A percentile compares a stretch with the other conserved stretches of the same genome.
phyloP scores from a whole-genome alignment of 2,329 filamentous ascomycete species.

The Monosporascus sp. region DNA sequence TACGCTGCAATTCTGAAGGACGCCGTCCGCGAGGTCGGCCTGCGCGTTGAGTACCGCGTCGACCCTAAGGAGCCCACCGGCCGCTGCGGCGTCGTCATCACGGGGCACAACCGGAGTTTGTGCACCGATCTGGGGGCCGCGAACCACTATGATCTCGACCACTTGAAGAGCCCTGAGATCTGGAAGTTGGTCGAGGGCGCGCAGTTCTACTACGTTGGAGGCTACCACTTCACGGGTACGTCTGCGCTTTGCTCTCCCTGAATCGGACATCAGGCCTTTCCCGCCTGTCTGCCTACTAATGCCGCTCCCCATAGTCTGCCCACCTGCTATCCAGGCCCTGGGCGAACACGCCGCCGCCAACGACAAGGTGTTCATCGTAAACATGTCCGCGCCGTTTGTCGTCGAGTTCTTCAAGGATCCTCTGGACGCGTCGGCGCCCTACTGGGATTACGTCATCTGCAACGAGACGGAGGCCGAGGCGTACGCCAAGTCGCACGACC shows the following conservation, averaged over 20 bases:
- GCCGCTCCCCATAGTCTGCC: constrained; percentile 58
- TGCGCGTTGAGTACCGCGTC: constrained; percentile 91
- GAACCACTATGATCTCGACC: constrained; percentile 93
- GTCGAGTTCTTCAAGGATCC: constrained; percentile 96
- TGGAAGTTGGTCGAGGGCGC: constrained; percentile 90
- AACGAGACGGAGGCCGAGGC: constrained; percentile 93
- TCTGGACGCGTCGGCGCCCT: constrained; percentile 77
- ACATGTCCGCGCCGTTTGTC: constrained; percentile 93
- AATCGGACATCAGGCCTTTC: background rate
- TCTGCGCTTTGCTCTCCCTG: background rate
- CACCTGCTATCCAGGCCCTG: constrained; percentile 81
- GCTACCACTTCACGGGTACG: constrained; percentile 82
- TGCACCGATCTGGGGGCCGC: constrained; percentile 93
- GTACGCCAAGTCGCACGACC: constrained; percentile 76
- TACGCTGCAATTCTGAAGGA: constrained; percentile 85
- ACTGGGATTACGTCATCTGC: constrained; percentile 94
- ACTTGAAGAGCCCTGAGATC: constrained; percentile 84
- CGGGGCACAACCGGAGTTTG: constrained; percentile 90
- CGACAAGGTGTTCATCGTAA: constrained; percentile 90
- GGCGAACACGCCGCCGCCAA: constrained; percentile 82
- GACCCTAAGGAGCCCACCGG: constrained; percentile 81
- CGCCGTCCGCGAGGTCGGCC: constrained; percentile 80
- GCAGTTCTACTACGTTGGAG: constrained; percentile 86
- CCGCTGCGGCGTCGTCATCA: constrained; percentile 94
- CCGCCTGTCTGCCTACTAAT: background rate